Percentiles rank a stretch among this genome's conserved stretches.
These are phyloP conservation scores for Peterozyma toletana DNA, from an alignment of 805 yeast genomes.

Conservation along the genomic window DNA sequence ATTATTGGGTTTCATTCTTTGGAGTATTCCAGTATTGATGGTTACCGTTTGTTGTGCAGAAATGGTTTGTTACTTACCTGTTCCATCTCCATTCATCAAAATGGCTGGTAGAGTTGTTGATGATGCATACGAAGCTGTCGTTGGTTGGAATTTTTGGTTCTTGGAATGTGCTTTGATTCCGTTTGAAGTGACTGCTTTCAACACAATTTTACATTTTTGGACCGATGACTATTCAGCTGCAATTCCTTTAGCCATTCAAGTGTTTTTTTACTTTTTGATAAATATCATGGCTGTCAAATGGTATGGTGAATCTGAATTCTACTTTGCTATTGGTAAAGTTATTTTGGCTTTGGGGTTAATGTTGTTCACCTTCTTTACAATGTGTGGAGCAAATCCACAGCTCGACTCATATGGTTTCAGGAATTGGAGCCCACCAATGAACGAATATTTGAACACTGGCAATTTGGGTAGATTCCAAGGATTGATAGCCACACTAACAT, in stretches of 20 bases:
- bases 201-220: conserved; percentile 71
- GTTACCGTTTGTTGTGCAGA: conserved; percentile 73
- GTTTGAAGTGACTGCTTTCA: conserved; percentile 67
- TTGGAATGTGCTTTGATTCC: conserved; percentile 75
- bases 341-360: conserved; percentile 34
- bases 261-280: conserved; percentile 51
- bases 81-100: conserved; percentile 69
- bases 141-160: conserved; percentile 78
- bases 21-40: conserved; percentile 64
- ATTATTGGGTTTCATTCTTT: conserved; percentile 56
- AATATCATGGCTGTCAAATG: conserved; percentile 61
- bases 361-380: conserved; percentile 34
- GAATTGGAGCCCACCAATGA: conserved; percentile 23
- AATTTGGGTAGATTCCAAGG: conserved; percentile 38
- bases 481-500: conserved; percentile 30
- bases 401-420: conserved; percentile 29
- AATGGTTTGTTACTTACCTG: conserved; percentile 69
- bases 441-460: conserved; percentile 31
- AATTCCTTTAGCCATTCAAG: conserved; percentile 55
- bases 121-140: conserved; percentile 57
- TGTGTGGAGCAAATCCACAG: conserved; percentile 46
- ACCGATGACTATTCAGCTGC: conserved; percentile 64
- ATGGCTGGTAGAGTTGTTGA: conserved; percentile 73
- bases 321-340: conserved; percentile 36
- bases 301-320: conserved; percentile 48